A percentile compares a stretch with the other conserved stretches of the same genome.
Conservation (phyloP, 495 filamentous ascomycete species). For the Letharia lupina region DNA sequence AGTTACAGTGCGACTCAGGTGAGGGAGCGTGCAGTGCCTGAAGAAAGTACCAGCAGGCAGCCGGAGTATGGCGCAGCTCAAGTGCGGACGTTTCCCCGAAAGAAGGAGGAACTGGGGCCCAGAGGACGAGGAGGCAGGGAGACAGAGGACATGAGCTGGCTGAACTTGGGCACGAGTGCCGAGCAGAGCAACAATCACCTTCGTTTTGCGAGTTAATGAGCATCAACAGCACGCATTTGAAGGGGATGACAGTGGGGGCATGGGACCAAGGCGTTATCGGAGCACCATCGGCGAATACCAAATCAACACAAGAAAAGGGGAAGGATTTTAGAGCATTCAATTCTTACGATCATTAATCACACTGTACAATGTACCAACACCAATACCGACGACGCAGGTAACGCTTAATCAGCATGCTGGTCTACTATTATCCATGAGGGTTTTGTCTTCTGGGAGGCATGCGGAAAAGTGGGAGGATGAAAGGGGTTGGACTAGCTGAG, state of each 20-base stretch:
- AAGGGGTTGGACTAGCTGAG: background rate
- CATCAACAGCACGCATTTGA: background rate
- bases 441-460: constrained; percentile 11
- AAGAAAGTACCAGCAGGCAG: constrained; percentile 8
- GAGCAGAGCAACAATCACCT: constrained; percentile 13
- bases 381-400: constrained; percentile 10
- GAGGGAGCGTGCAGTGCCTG: constrained; percentile 5
- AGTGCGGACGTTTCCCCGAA: constrained; percentile 16
- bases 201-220: constrained; percentile 14
- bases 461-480: background rate
- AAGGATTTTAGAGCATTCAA: background rate
- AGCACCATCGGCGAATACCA: constrained; percentile 10
- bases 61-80: constrained; percentile 16
- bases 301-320: background rate
- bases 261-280: constrained; percentile 1
- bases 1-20: background rate
- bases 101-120: constrained; percentile 16
- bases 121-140: constrained; percentile 22
- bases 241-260: constrained; percentile 1
- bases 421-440: constrained; percentile 7
- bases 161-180: constrained; percentile 45
- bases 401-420: constrained; percentile 19
- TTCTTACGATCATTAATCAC: constrained; percentile 16
- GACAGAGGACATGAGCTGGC: constrained; percentile 63
- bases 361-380: constrained; percentile 16